phyloP scores from a whole-genome alignment of 352 stramenopile genomes.

The Phytophthora capsici region DNA sequence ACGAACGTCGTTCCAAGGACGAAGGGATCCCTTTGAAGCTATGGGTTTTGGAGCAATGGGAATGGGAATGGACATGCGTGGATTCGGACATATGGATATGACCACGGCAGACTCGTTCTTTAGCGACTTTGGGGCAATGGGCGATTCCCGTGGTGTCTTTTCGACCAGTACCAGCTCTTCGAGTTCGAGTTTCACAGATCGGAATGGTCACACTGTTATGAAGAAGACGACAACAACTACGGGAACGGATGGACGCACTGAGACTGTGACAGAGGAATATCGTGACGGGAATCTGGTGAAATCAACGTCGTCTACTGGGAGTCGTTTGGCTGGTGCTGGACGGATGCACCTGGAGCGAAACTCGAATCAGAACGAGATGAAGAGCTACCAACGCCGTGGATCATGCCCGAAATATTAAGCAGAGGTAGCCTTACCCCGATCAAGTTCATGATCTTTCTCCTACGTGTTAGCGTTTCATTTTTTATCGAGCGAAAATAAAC shows the following conservation, averaged over 20 bases:
- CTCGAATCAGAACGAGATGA: background rate
- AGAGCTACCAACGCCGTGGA: conserved; percentile 21
- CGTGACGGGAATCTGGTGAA: conserved; percentile 68
- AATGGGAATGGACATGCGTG: conserved; percentile 30
- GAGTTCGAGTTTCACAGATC: conserved; percentile 73
- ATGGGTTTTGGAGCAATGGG: conserved; percentile 47
- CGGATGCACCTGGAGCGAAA: conserved; percentile 66
- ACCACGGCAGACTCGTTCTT: conserved; percentile 63
- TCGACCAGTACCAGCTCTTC: conserved; percentile 63
- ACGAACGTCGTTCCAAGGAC: conserved; percentile 22
- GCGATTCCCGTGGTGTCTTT: conserved; percentile 13
- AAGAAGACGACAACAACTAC: conserved; percentile 78
- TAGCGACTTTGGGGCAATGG: conserved; percentile 33
- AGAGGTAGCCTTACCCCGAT: conserved; percentile 22
- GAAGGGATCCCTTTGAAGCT: conserved; percentile 39
- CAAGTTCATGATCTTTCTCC: conserved; percentile 7
- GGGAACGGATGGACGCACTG: conserved; percentile 50
- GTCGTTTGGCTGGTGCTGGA: conserved; percentile 56
- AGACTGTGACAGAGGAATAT: conserved; percentile 78
- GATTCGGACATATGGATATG: conserved; percentile 48
- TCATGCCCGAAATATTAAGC: conserved; percentile 8
- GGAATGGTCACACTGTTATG: conserved; percentile 71
- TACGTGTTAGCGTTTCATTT: no score
- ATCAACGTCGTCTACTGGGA: conserved; percentile 44
- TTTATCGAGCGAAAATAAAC: no score